These are phyloP conservation scores for Lactifluus piperatus DNA, from an alignment of 768 basidiomycete species.

Conservation along the genomic window DNA sequence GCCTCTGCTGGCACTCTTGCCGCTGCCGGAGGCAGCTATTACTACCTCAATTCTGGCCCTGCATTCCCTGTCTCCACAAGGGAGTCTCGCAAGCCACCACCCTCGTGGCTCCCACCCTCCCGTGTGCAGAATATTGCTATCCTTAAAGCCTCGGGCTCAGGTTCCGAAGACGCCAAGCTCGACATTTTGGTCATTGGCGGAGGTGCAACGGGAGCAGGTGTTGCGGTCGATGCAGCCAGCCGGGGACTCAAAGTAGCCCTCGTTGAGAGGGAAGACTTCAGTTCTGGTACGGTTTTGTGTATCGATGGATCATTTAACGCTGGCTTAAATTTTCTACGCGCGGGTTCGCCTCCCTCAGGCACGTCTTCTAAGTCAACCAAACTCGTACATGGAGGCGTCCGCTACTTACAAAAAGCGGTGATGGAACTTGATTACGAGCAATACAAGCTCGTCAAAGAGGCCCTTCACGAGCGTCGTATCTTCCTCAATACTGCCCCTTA, in stretches of 20 bases:
- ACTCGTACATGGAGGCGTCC: conserved; percentile 95
- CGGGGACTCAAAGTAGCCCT: conserved; percentile 88
- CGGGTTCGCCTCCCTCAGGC: no score
- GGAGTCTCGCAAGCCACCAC: conserved; percentile 62
- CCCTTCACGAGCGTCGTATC: conserved; percentile 83
- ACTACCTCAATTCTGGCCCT: conserved; percentile 67
- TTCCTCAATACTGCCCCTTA: conserved; percentile 97
- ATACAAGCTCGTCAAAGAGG: conserved; percentile 93
- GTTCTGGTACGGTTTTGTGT: conserved; percentile 48
- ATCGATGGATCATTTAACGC: background rate
- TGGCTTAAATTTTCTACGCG: no score
- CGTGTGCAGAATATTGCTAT: conserved; percentile 55
- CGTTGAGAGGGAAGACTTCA: conserved; percentile 90
- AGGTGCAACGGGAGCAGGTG: conserved; percentile 92
- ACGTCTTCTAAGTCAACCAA: conserved; percentile 98
- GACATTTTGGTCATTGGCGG: conserved; percentile 86
- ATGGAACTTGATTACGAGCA: conserved; percentile 95
- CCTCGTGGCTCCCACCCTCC: conserved; percentile 71
- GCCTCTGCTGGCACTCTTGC: conserved; percentile 45
- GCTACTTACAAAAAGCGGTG: conserved; percentile 95
- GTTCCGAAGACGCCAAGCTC: conserved; percentile 44
- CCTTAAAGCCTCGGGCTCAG: conserved; percentile 38
- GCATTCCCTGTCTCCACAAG: conserved; percentile 55
- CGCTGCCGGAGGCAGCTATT: conserved; percentile 52
- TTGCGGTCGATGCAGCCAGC: conserved; percentile 92